Evolutionary conservation across 2,329 filamentous ascomycete species (phyloP).

Genomic region (Talaromyces sp.): DNA sequence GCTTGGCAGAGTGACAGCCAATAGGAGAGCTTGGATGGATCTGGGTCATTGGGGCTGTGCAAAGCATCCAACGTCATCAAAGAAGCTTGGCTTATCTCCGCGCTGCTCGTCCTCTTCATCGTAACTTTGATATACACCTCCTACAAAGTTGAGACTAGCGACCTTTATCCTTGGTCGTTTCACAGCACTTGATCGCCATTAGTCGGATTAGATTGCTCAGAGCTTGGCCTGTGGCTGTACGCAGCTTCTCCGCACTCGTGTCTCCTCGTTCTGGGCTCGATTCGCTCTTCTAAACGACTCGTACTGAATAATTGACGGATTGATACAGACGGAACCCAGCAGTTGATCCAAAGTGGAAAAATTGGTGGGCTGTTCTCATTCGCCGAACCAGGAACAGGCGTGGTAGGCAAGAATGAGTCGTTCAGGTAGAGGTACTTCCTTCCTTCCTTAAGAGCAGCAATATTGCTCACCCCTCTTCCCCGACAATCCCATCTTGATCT

Average conservation of each 20-base stretch:
- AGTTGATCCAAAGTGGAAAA: background rate
- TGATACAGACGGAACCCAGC: background rate
- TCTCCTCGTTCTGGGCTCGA: background rate
- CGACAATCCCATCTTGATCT: background rate
- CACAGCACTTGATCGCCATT: background rate
- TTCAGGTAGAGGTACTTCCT: background rate
- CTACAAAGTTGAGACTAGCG: background rate
- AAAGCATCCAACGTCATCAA: background rate
- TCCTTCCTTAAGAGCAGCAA: background rate
- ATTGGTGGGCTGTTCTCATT: background rate
- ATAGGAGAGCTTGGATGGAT: background rate
- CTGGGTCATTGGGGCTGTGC: constrained; percentile 15
- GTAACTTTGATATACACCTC: background rate
- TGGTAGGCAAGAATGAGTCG: constrained; percentile 9
- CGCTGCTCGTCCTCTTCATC: background rate
- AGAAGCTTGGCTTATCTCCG: constrained; percentile 7
- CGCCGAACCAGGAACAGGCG: background rate
- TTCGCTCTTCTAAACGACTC: background rate
- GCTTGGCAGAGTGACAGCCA: background rate
- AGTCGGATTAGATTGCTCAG: background rate
- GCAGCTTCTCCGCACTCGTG: constrained; percentile 8
- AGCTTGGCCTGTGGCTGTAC: constrained; percentile 11
- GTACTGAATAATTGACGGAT: background rate
- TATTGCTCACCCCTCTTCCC: background rate
- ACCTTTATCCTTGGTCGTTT: background rate